Conservation (phyloP, 2,329 filamentous ascomycete species). For the Fusarium neocosmosporiellum region DNA sequence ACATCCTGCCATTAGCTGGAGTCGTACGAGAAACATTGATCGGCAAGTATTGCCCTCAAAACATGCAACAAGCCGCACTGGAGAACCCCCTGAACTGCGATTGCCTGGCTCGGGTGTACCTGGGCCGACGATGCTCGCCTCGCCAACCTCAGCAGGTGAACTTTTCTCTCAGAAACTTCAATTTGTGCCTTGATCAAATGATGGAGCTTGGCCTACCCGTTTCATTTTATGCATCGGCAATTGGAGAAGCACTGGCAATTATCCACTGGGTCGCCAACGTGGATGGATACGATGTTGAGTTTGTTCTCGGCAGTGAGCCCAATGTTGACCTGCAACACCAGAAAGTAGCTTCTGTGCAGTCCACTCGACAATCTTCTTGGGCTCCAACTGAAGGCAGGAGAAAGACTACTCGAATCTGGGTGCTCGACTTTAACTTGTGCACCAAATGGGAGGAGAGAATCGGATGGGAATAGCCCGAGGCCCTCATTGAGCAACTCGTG, state of each 20-base stretch:
- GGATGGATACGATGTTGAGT: constrained; percentile 38
- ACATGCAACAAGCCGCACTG: neutral
- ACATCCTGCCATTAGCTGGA: constrained; percentile 41
- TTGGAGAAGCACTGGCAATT: constrained; percentile 37
- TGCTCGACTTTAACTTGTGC: constrained; percentile 41
- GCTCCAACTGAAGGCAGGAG: neutral
- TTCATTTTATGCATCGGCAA: constrained; percentile 13
- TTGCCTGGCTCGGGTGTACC: constrained; percentile 34
- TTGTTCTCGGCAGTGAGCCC: constrained; percentile 30
- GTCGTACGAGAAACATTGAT: constrained; percentile 35
- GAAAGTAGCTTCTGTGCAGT: neutral
- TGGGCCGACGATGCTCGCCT: constrained; percentile 18
- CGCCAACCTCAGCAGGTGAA: constrained; percentile 15
- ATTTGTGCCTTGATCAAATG: constrained; percentile 38
- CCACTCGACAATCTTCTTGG: neutral
- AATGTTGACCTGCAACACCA: neutral
- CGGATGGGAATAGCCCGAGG: constrained; percentile 12
- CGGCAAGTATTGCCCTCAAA: constrained; percentile 24
- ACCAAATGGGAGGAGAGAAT: constrained; percentile 20
- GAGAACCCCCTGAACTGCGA: constrained; percentile 26
- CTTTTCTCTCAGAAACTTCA: constrained; percentile 39
- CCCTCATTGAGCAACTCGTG: constrained; percentile 29
- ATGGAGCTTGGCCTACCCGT: constrained; percentile 15
- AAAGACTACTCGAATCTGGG: constrained; percentile 3
- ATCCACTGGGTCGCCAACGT: constrained; percentile 39